Evolutionary conservation across 2,329 filamentous ascomycete genomes (phyloP), one percentile per base, ranked within the genome.

Genomic region (Colletotrichum spinosum): DNA sequence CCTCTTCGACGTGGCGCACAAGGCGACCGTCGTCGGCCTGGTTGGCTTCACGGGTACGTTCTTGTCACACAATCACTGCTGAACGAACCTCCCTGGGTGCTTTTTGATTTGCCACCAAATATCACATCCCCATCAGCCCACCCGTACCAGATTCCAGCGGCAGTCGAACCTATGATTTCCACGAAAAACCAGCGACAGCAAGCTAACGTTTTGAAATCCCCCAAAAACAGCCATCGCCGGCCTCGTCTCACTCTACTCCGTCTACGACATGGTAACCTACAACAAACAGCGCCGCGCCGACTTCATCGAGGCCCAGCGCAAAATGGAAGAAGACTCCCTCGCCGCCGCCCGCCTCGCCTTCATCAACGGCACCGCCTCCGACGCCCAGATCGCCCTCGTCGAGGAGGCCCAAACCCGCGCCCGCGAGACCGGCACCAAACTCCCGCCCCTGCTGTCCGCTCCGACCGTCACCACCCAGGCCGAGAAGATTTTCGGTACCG

Each of bases 281-380:
- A 89, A 89, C 80, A 84, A 83, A 71, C 83, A 84, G 77, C 85
- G 86, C 71, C 86, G 85, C 72, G 78, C 77, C 72, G 86, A 89
- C 74, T 89, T 87, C 79, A 72, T 84, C 71, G 82, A 85, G 64
- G 79, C 85, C 59, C 85, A 88, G 72, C 81, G 81, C 75, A 78
- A 81, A 67, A 78, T 88, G 72, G 81, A 83, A 55, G 81, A 80
- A 71, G 85, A 88, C 77, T 80, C 81, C 68, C 83, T 89, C 60
- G 82, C 85, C 68, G 81, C 82, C 67, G 86, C 86, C 55, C 86
- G 86, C 37, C 77, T 89, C 15, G 86, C 86, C 65, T 89, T 87
- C 77, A 85, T 89, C 79, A 84, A 83, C 67, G 85, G 84, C 72
- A 79, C 81, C 41, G 86, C 86, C 34, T 85, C 82, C 60, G 81